Base-by-base conservation (phyloP, 495 filamentous ascomycete species). In the Podospora sp. region DNA sequence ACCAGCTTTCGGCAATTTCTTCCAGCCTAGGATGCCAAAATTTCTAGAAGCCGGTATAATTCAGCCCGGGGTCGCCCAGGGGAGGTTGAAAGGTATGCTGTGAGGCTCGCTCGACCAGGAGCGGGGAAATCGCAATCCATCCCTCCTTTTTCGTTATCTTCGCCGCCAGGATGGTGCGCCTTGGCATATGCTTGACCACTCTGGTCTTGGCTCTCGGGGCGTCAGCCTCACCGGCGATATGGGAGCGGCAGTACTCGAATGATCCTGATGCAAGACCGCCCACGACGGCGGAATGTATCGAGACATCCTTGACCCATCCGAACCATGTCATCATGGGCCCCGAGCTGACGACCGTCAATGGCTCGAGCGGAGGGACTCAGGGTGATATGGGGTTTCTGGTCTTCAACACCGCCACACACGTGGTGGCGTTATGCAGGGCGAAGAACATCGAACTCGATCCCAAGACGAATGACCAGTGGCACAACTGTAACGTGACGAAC, bases 351-450 rank as follows among this genome's bases (percentile, higher is more conserved):
- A 60, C 66, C 0, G 68, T 72, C 5, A 71, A 72, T 46, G 70
- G 63, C 2, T 70, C 68, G 12, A 68, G 53, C 46, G 72, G 72
- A 1, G 72, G 73, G 7, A 55, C 70, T 14, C 53, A 64, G 11
- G 72, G 74, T 1, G 72, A 74, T 60, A 70, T 76, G 16, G 56
- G 69, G 7, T 76, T 76, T 52, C 46, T 66, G 7, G 65, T 65
- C 36, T 25, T 63, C 49, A 72, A 75, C 68, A 36, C 36, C n/a
- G 72, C 74, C 6, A 73, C 72, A 5, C 51, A 69, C 1, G 33
- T 61, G 18, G 63, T 63, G 0, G 67, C 74, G 1, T 59, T 52
- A 24, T 76, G 72, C 58, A 59, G 55, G 40, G 70, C 63, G 4
- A 18, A 68, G n/a, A 70, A 72, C 56, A 71, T 75, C 46, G 68